A percentile compares a stretch with the other conserved stretches of the same genome.
These are phyloP conservation scores for Aspergillus flavus DNA, from an alignment of 2,329 filamentous ascomycete genomes.

Conservation along the genomic window DNA sequence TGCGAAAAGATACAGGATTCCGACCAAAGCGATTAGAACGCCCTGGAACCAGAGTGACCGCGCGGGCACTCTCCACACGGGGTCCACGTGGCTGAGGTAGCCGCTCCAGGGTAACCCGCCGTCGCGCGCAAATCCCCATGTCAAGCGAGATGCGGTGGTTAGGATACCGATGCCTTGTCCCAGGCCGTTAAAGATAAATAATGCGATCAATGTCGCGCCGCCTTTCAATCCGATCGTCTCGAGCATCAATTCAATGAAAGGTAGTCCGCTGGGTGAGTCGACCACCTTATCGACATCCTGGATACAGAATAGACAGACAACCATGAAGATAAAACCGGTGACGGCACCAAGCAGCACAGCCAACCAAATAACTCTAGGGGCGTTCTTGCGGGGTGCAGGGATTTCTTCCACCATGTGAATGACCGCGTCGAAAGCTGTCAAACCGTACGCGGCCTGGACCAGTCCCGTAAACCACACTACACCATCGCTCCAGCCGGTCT, in stretches of 20 bases:
- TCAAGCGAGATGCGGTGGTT: conserved; percentile 56
- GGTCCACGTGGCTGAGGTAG: conserved; percentile 51
- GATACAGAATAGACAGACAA: conserved; percentile 56
- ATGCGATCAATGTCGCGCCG: conserved; percentile 53
- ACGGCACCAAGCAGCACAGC: conserved; percentile 54
- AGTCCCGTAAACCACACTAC: conserved; percentile 63
- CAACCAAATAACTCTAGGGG: conserved; percentile 56
- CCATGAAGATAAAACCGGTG: conserved; percentile 56
- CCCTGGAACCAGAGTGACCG: conserved; percentile 58
- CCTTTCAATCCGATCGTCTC: conserved; percentile 45
- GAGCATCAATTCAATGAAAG: conserved; percentile 54
- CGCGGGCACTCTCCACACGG: conserved; percentile 55
- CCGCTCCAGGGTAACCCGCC: conserved; percentile 50
- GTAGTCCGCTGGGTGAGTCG: conserved; percentile 42
- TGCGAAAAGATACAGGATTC: conserved; percentile 59
- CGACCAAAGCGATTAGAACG: conserved; percentile 50
- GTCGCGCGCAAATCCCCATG: conserved; percentile 59
- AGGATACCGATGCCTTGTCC: conserved; percentile 56
- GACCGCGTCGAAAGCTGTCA: conserved; percentile 61
- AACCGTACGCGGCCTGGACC: conserved; percentile 59
- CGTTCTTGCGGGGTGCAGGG: conserved; percentile 54
- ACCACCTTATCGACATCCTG: conserved; percentile 50
- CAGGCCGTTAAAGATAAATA: conserved; percentile 60
- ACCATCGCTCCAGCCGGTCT: conserved; percentile 57
- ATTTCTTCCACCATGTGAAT: conserved; percentile 64